Percentiles rank a stretch among this genome's conserved stretches.
These are phyloP conservation scores for Rhodomyrtus tomentosa DNA, from an alignment of 345 rosid genomes.

Conservation along the genomic window DNA sequence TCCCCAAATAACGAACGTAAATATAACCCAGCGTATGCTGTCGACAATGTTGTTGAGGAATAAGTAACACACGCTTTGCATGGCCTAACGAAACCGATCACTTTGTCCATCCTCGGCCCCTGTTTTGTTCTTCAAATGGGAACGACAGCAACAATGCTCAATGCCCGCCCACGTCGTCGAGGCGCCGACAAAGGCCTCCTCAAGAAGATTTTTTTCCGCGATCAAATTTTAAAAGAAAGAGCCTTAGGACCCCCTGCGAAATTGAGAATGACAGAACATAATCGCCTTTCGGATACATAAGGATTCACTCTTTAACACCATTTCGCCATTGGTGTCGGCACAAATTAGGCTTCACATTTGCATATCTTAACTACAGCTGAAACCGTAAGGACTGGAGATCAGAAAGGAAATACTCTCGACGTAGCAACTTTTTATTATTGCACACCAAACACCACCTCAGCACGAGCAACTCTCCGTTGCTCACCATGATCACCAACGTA, in stretches of 20 bases:
- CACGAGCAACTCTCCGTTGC: not conserved
- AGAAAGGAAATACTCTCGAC: not conserved
- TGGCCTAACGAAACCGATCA: not conserved
- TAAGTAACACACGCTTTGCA: not conserved
- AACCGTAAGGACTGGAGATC: not conserved
- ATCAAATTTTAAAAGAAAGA: not conserved
- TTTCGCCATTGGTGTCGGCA: not conserved
- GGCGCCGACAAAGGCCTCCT: not conserved
- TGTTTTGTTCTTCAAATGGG: not conserved
- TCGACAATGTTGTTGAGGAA: not conserved
- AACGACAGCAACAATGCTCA: not conserved
- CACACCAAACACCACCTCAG: not conserved
- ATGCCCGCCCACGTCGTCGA: not conserved
- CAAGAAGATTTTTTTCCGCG: not conserved
- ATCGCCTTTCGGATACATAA: not conserved
- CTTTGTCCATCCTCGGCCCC: not conserved
- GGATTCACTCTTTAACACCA: not conserved
- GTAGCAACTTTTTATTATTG: not conserved
- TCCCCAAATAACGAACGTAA: not conserved
- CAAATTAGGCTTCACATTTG: not conserved
- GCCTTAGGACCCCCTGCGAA: not conserved
- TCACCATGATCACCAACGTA: not conserved
- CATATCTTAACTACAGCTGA: not conserved
- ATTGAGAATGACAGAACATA: not conserved
- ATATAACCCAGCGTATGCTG: not conserved